Conservation (phyloP, 441 rosid species). For the Pelargonium fulgidum region DNA sequence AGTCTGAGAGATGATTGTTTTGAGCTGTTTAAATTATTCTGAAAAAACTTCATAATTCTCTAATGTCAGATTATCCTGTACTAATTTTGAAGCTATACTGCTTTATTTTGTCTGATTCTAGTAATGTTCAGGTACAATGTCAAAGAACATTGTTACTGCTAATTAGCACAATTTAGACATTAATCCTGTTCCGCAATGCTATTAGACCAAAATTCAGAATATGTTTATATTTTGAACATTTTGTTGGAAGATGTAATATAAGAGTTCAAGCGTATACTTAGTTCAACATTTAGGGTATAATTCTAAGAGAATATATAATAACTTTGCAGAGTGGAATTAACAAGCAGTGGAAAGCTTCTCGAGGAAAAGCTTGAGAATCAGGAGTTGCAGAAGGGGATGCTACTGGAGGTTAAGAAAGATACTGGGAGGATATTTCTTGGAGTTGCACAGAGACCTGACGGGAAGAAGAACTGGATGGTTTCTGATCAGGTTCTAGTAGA, state of each 20-base stretch:
- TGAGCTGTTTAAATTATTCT: not conserved
- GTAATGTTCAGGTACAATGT: no score
- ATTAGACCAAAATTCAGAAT: not conserved
- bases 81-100: no score
- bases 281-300: not conserved
- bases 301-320: slow-evolving; percentile 16
- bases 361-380: slow-evolving; percentile 59
- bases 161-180: not conserved
- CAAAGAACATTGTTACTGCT: not conserved
- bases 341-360: slow-evolving; percentile 59
- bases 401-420: slow-evolving; percentile 89
- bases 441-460: slow-evolving; percentile 81
- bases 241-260: not conserved
- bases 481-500: slow-evolving; percentile 79
- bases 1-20: not conserved
- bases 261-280: not conserved
- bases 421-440: slow-evolving; percentile 68
- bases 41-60: not conserved
- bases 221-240: not conserved
- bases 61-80: no score
- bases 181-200: not conserved
- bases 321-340: slow-evolving; percentile 44
- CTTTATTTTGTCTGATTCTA: no score
- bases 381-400: slow-evolving; percentile 53
- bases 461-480: slow-evolving; percentile 99